Evolutionary conservation across 225 moss, liverwort and hornwort species (phyloP).

Genomic region (Ulota crispa): DNA sequence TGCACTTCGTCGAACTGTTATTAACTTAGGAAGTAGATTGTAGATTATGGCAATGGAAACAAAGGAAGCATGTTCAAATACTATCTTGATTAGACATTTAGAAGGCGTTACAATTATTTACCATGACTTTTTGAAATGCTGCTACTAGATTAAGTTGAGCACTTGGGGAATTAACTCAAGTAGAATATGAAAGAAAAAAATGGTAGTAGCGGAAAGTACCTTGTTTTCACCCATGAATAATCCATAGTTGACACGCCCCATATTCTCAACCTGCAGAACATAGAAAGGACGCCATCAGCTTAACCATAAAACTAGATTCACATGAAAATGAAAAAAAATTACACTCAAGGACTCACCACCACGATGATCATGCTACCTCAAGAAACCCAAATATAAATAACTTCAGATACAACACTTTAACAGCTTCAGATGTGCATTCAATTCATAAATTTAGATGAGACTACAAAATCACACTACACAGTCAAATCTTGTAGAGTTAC

Average conservation of each 20-base stretch:
- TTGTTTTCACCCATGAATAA: constrained; percentile 69
- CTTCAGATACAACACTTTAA: background rate
- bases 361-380: background rate
- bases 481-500: background rate
- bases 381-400: background rate
- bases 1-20: background rate
- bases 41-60: background rate
- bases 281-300: background rate
- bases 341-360: background rate
- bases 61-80: background rate
- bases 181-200: background rate
- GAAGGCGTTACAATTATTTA: background rate
- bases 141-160: background rate
- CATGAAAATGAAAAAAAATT: background rate
- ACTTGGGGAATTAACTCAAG: background rate
- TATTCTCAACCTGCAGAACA: constrained; percentile 72
- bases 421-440: background rate
- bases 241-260: constrained; percentile 87
- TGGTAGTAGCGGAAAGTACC: constrained; percentile 19
- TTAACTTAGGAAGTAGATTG: background rate
- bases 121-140: too few species aligned
- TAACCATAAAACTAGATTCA: background rate
- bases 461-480: background rate
- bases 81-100: too few species aligned
- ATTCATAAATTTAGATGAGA: background rate